A percentile compares a stretch with the other conserved stretches of the same genome.
Conservation (phyloP, 148 eudicot genomes). For the Silene conica region DNA sequence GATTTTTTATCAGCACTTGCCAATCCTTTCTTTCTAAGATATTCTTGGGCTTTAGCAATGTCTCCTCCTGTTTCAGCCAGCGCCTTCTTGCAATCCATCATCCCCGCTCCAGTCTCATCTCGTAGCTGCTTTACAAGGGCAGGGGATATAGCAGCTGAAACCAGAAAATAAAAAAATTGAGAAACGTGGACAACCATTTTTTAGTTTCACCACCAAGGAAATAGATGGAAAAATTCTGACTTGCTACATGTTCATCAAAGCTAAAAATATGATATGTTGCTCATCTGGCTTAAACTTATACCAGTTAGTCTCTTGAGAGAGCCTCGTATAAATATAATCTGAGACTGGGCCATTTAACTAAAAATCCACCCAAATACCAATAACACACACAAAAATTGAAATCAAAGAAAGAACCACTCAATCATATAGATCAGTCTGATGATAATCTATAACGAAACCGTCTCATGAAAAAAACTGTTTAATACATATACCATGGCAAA, state of each 20-base stretch:
- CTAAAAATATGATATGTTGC: not conserved
- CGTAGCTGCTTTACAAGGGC: constrained; percentile 91
- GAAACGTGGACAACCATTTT: not conserved
- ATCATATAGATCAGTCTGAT: not conserved
- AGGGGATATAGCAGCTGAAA: constrained; percentile 64
- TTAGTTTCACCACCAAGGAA: not conserved
- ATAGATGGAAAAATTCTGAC: not conserved
- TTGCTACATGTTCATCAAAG: not conserved
- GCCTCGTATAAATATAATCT: not conserved
- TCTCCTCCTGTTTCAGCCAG: constrained; percentile 83
- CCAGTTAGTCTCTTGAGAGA: not conserved
- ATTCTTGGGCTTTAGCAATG: constrained; percentile 72
- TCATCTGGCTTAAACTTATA: not conserved
- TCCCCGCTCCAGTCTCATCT: constrained; percentile 92
- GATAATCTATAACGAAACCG: not conserved
- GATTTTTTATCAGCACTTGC: constrained; percentile 96
- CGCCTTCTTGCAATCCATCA: constrained; percentile 99
- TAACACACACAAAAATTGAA: not conserved
- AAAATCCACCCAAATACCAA: not conserved
- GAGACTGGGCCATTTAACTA: not conserved
- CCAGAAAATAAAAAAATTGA: constrained; percentile 11
- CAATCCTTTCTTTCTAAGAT: constrained; percentile 89
- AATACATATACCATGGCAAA: not conserved
- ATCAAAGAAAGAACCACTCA: not conserved
- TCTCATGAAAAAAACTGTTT: not conserved